Base-by-base conservation (phyloP, 345 rosid genomes). In the Turnera subulata region DNA sequence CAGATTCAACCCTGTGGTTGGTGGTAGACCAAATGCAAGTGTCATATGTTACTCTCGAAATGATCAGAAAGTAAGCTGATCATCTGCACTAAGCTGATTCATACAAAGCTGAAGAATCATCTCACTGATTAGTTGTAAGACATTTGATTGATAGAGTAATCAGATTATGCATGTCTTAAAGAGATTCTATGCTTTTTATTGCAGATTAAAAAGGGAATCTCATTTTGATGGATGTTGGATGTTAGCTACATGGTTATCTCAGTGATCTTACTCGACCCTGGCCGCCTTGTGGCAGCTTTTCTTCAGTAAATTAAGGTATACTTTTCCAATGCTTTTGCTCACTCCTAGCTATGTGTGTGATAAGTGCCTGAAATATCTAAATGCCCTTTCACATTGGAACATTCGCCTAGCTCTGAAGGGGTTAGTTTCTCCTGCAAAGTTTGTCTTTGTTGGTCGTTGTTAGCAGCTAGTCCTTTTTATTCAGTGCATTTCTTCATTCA, bases 241-340 rank as follows among this genome's bases (percentile, higher is more conserved):
- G 97, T 68, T 96, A 93, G 79, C 76, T 89, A 65, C 94, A 93
- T 79, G 94, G 96, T 59, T 93, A 93, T 72, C 84, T 73, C 67
- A 93, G 99, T 67, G 97, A 93, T 70, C 88, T 93, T 67, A 86
- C 99, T 56, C 89, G 99, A 29, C 83, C 99, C 56, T 93, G 99
- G 97, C 85, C 96, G 21, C 89, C 91, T 15, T 67, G 79, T 49
- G 99, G 99, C 49, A 72, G 79, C 65, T 93, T 93, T 68, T 80
- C 88, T 56, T 62, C 88, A 53, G 68, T 73, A 65, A 91, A n/a
- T n/a, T n/a, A n/a, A 93, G 72, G 97, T 89, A 74, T 38, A 76
- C 64, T 14, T 39, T 69, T 46, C 59, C 11, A 46, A 40, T 20
- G 53, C 23, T 61, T n/a, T 56, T 55, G 20, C 10, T 13, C 22